Evolutionary conservation across 768 basidiomycete species (phyloP).

Genomic region (Serendipita indica): DNA sequence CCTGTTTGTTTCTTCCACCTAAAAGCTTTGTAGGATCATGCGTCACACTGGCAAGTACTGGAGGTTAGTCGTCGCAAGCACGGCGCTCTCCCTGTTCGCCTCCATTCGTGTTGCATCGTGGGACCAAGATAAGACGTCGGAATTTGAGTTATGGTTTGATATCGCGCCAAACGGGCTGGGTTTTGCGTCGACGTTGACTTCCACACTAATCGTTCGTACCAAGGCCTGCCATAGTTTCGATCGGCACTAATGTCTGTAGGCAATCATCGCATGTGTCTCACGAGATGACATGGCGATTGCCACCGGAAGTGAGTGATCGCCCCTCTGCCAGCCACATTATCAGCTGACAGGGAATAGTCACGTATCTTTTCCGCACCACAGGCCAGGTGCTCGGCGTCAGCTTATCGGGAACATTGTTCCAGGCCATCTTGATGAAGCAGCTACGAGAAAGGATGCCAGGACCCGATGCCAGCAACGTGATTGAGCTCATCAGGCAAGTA

Average conservation of each 20-base stretch:
- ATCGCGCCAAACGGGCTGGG: slow-evolving; percentile 72
- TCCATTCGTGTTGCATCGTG: slow-evolving; percentile 49
- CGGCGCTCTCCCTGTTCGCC: slow-evolving; percentile 43
- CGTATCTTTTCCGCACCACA: slow-evolving; percentile 84
- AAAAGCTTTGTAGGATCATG: slow-evolving; percentile 49
- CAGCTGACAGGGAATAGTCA: slow-evolving; percentile 35
- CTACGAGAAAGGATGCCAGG: slow-evolving; percentile 64
- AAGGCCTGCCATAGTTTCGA: not conserved
- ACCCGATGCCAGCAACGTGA: slow-evolving; percentile 39
- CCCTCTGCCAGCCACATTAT: slow-evolving; percentile 12
- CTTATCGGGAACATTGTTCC: slow-evolving; percentile 68
- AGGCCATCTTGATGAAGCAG: slow-evolving; percentile 57
- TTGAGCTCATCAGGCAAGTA: not conserved
- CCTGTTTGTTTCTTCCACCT: not conserved
- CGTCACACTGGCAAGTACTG: slow-evolving; percentile 76
- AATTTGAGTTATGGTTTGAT: slow-evolving; percentile 58
- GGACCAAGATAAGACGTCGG: slow-evolving; percentile 40
- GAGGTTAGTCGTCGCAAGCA: slow-evolving; percentile 50
- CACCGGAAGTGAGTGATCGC: slow-evolving; percentile 58
- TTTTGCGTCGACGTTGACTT: not conserved
- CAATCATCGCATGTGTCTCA: slow-evolving; percentile 70
- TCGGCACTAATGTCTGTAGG: slow-evolving; percentile 31
- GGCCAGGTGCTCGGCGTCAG: slow-evolving; percentile 95
- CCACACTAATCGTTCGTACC: not conserved
- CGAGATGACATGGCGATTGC: slow-evolving; percentile 77